These are phyloP conservation scores for Pseudogymnoascus sp. DNA, from an alignment of 2,329 filamentous ascomycete genomes.

Conservation along the genomic window DNA sequence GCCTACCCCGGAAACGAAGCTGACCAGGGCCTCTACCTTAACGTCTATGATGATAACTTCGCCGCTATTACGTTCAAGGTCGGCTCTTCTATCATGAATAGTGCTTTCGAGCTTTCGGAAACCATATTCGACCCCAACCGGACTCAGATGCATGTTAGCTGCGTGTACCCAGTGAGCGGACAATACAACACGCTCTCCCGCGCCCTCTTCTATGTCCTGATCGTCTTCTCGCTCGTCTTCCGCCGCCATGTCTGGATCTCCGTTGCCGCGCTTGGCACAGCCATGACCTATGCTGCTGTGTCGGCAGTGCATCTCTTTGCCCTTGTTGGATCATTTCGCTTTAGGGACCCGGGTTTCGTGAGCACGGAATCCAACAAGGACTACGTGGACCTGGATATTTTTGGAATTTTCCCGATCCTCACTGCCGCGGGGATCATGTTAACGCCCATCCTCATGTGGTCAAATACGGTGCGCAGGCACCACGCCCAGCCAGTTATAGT, in stretches of 20 bases:
- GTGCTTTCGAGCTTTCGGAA: not conserved
- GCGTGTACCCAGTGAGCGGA: constrained; percentile 12
- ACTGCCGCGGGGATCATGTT: constrained; percentile 13
- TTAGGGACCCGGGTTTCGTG: not conserved
- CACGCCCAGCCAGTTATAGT: constrained; percentile 11
- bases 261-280: constrained; percentile 12
- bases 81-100: not conserved
- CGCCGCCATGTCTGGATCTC: constrained; percentile 12
- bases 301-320: constrained; percentile 12
- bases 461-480: constrained; percentile 11
- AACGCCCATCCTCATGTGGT: constrained; percentile 13
- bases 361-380: not conserved
- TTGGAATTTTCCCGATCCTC: constrained; percentile 12
- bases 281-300: constrained; percentile 10
- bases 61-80: constrained; percentile 2
- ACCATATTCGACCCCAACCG: not conserved
- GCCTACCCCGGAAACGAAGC: not conserved
- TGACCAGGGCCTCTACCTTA: not conserved
- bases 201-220: constrained; percentile 10
- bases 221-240: constrained; percentile 13
- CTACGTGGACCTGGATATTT: constrained; percentile 3
- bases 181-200: constrained; percentile 12
- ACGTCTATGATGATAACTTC: not conserved
- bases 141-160: not conserved
- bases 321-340: not conserved